Evolutionary conservation across 2,329 filamentous ascomycete species (phyloP), one percentile per base, ranked within the genome.

Genomic region (Chrysoporthe austroafricana): DNA sequence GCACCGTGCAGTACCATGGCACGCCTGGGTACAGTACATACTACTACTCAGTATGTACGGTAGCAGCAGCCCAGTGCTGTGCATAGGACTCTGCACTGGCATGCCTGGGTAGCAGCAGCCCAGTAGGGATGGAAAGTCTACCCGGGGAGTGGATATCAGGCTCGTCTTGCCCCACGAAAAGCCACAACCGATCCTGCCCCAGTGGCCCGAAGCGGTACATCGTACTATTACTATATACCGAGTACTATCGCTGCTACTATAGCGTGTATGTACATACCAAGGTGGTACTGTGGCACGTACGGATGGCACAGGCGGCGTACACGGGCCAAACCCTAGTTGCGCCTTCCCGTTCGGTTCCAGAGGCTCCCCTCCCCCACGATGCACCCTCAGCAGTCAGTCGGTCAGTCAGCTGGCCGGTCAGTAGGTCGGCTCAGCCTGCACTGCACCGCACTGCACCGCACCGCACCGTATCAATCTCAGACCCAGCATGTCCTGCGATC

Each of bases 171-270:
- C 52, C 50, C 52, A 21, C 62, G 52, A 48, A 52, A 60, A 60
- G 57, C 57, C 57, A 60, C 57, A 43, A 26, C 42, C 57, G 57
- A 60, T 60, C 57, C 39, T 57, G 62, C 50, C 50, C 52, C 50
- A 56, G 42, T 34, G 62, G 39, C 42, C 50, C 26, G 50, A 34
- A 21, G 32, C 50, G 50, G 50, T 21, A 26, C 48, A 26, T 26
- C 21, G 21, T 16, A 34, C 26, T 13, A 34, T 34, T 39, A 21
- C 16, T 8, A 34, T 54, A 54, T 54, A 54, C 50, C 36, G 56
- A n/a, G 56, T 58, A 58, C 56, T 58, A 54, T 52, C 9, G 48
- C 48, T 52, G 26, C 48, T 21, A 52, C 21, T 2, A 13, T 26
- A 26, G 48, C 48, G 26, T 39, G 50, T 14, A 54, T 13, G 16